These are phyloP conservation scores for Keithomyces neogunnii DNA, from an alignment of 2,329 filamentous ascomycete genomes.

Conservation along the genomic window DNA sequence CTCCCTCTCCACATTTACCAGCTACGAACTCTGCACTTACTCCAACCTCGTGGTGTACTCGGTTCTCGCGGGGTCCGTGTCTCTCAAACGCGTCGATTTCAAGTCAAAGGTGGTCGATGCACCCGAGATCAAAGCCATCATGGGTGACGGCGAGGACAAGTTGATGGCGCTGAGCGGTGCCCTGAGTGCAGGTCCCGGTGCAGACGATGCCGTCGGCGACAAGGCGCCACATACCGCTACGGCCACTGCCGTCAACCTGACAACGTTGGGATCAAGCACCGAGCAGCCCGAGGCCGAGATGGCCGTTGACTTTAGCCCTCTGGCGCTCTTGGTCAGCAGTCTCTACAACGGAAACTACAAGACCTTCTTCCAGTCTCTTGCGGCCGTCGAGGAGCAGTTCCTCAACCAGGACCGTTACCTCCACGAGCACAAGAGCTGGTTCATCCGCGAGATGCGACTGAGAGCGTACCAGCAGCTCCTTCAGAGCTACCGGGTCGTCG, in stretches of 20 bases:
- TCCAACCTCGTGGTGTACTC: slow-evolving; percentile 91
- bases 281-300: slow-evolving; percentile 72
- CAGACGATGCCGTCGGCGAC: slow-evolving; percentile 65
- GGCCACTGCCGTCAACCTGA: slow-evolving; percentile 76
- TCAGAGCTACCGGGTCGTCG: slow-evolving; percentile 94
- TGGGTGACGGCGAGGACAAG: slow-evolving; percentile 84
- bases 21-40: slow-evolving; percentile 97
- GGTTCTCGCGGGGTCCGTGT: slow-evolving; percentile 87
- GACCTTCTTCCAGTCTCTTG: slow-evolving; percentile 84
- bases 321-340: slow-evolving; percentile 81
- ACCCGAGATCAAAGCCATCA: slow-evolving; percentile 94
- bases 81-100: slow-evolving; percentile 94
- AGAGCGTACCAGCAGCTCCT: slow-evolving; percentile 94
- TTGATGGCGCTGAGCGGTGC: slow-evolving; percentile 73
- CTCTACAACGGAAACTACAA: slow-evolving; percentile 93
- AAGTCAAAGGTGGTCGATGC: slow-evolving; percentile 98
- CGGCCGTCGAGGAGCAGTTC: slow-evolving; percentile 87
- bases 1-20: slow-evolving; percentile 95
- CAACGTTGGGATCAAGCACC: slow-evolving; percentile 63
- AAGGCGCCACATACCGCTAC: slow-evolving; percentile 40
- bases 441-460: slow-evolving; percentile 95
- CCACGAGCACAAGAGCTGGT: slow-evolving; percentile 93
- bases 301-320: slow-evolving; percentile 79
- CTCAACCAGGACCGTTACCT: slow-evolving; percentile 90
- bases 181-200: slow-evolving; percentile 71